Conservation (phyloP, 495 filamentous ascomycete species). For the Glutinoglossum americanum region DNA sequence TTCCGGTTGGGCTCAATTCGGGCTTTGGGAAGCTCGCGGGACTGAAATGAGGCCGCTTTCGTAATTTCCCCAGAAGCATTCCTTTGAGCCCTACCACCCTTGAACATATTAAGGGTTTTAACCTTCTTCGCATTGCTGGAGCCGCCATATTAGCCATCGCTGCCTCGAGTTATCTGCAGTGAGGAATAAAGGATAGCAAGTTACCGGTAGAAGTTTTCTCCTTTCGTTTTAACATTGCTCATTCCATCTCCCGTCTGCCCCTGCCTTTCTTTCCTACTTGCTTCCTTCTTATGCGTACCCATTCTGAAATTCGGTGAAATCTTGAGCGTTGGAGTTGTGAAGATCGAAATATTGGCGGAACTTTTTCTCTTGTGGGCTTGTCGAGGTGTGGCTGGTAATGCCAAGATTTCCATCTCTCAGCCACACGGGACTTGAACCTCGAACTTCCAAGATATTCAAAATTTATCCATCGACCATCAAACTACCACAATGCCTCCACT, state of each 20-base stretch:
- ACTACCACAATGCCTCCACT: constrained; percentile 13
- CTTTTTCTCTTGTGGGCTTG: background rate
- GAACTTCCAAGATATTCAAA: background rate
- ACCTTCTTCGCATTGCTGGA: constrained; percentile 59
- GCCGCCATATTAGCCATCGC: background rate
- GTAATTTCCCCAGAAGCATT: constrained; percentile 60
- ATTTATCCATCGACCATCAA: background rate
- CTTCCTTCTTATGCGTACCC: constrained; percentile 94
- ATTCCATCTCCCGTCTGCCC: constrained; percentile 68
- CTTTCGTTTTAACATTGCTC: constrained; percentile 77
- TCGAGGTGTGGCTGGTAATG: background rate
- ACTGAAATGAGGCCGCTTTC: constrained; percentile 68
- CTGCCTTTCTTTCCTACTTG: constrained; percentile 53
- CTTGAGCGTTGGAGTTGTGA: background rate
- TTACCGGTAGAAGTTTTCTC: constrained; percentile 91
- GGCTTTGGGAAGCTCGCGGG: constrained; percentile 53
- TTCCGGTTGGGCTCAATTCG: constrained; percentile 86
- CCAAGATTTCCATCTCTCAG: background rate
- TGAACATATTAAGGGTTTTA: constrained; percentile 69
- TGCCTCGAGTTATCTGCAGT: background rate
- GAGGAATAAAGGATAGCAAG: too few species aligned
- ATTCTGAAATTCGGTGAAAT: constrained; percentile 28
- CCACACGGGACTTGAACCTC: background rate
- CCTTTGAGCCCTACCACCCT: constrained; percentile 53
- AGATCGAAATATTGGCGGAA: background rate